Evolutionary conservation across 257 asterid genomes (phyloP), one percentile per base, ranked within the genome.

Genomic region (Scutellaria barbata): DNA sequence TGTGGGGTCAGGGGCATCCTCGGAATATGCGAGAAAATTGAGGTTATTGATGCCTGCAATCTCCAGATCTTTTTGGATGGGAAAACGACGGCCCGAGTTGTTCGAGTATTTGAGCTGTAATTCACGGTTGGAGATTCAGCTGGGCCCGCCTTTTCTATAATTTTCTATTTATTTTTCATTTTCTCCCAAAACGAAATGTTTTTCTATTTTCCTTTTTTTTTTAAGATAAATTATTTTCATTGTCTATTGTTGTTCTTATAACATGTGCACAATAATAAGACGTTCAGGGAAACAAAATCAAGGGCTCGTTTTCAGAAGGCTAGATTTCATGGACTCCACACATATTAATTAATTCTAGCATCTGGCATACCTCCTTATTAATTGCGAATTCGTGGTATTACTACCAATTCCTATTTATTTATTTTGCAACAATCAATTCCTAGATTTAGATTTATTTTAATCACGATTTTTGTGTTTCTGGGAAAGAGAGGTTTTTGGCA

Each of bases 11-110:
- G 55, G 81, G 81, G 75, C 47, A 81, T 51, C 22, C 25, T 64
- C 56, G 74, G 80, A 68, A 78, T 78, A 78, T 75, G 78, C 77
- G 33, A 22, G 16, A 67, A 53, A 48, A 17, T 37, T 74, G 80
- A 71, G 82, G 78, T 45, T 56, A 10, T 57, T 46, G 3, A 69
- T 20, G 48, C 2, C 8, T 4, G 39, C 42, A n/a, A 3, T 8
- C 7, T 37, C 10, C 3, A 71, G n/a, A 20, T 41, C 14, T 41
- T 68, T 63, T 14, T 39, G 5, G 9, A 9, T 10, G 55, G 18
- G 39, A 18, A 46, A 53, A 25, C 40, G 70, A 78, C 65, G 0
- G 58, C 1, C 14, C 25, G 20, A 39, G 42, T 53, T 0, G 39
- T 63, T 56, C 11, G 5, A 6, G 46, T 13, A 17, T 35, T 7